Evolutionary conservation across 1,284 basidiomycete species (phyloP), one percentile per base, ranked within the genome.

Genomic region (Apiotrichum mycotoxinovorans): DNA sequence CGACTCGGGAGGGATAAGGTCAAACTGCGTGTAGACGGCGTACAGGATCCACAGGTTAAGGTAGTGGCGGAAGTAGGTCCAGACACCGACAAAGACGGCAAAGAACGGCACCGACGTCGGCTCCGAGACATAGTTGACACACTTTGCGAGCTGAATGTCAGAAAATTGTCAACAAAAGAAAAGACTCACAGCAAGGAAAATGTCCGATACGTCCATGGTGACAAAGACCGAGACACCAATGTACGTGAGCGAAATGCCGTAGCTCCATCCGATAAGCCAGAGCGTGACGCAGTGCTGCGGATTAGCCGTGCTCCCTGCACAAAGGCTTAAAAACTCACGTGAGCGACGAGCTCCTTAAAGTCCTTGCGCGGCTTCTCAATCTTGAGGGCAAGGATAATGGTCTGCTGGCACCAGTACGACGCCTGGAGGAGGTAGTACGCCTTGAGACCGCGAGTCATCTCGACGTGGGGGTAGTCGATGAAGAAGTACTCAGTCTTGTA

Each of bases 61-160:
- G 73, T 89, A 97, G 74, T 97, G 94, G 1, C 96, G 89, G 83
- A 96, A 92, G 76, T 98, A 98, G 4, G 87, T 85, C 93, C 94
- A 97, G 10, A 89, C 77, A 43, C 70, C 71, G 51, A 92, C 78
- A 71, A 97, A 91, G 45, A 83, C 64, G 0, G 79, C 80, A 67
- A 93, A 96, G 4, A 83, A 70, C 35, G 83, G 76, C 1, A 83
- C 77, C 62, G 92, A 91, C 12, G 84, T 78, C 4, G 72, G 79
- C 18, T 88, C 82, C 70, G 84, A 83, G 40, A 95, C 81, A 71
- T 97, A 97, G 77, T 95, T 94, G 57, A 92, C 75, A 20, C 91
- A 75, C 78, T 96, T 96, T 14, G 89, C 86, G 52, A 88, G 77
- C 89, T 92, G 64, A 40, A 23, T 9, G 35, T 49, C n/a, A 38